These are phyloP conservation scores for Globisporangium carolinianum DNA, from an alignment of 352 stramenopile genomes.

Conservation along the genomic window DNA sequence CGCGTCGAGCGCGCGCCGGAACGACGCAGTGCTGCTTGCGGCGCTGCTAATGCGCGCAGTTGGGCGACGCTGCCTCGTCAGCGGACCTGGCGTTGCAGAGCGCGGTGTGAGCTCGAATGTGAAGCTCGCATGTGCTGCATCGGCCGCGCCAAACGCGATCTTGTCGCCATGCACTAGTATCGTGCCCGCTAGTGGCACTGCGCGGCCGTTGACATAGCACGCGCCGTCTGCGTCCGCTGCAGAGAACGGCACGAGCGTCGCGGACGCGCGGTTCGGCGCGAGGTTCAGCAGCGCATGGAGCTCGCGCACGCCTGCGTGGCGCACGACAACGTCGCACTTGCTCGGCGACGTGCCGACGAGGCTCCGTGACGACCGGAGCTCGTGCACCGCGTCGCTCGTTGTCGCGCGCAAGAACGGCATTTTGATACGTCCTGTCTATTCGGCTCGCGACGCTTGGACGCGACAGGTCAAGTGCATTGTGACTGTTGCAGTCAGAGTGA, in stretches of 20 bases:
- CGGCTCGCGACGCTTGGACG: no score
- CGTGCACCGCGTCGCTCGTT: conserved; percentile 5
- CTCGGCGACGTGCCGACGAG: conserved; percentile 35
- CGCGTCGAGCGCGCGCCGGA: conserved; percentile 39
- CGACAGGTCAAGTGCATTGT: no score
- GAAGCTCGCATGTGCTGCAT: conserved; percentile 28
- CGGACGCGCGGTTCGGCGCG: conserved; percentile 21
- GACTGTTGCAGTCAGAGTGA: no score
- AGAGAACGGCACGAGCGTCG: conserved; percentile 51
- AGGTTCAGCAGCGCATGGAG: conserved; percentile 55
- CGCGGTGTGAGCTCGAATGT: conserved; percentile 37
- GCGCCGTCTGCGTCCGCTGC: conserved; percentile 15
- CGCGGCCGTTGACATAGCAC: conserved; percentile 46
- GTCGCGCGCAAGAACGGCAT: conserved; percentile 40
- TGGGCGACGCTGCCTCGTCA: neutral
- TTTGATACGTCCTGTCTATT: neutral
- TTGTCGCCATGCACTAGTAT: conserved; percentile 54
- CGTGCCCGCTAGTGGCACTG: conserved; percentile 30
- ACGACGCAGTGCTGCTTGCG: conserved; percentile 19
- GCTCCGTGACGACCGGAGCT: conserved; percentile 56
- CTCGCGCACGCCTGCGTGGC: conserved; percentile 30
- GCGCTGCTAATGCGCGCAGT: conserved; percentile 1
- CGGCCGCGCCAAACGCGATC: conserved; percentile 34
- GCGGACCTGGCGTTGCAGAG: neutral
- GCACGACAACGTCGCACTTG: conserved; percentile 60